Base-by-base conservation (phyloP, 2,329 filamentous ascomycete genomes). In the Aureobasidium zeae region DNA sequence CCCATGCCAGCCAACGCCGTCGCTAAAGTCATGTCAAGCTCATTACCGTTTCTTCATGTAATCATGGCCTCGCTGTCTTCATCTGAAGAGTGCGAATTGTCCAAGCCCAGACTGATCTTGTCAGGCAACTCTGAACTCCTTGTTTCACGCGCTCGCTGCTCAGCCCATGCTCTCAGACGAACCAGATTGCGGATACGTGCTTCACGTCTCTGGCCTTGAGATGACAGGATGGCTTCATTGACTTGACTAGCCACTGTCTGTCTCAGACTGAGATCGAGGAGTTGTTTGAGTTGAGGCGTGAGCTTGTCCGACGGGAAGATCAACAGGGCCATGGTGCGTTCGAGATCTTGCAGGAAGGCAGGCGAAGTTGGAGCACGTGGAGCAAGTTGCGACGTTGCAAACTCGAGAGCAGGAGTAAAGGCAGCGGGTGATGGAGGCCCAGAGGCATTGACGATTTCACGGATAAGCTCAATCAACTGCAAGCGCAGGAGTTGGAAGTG, bases 401-500 rank as follows among this genome's bases (percentile, higher is more conserved):
- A 98, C 47, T 81, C 78, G 41, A 98, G 66, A 1, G 87, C 91
- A 5, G 82, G 79, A 7, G 69, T 77, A 43, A 94, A 87, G 53
- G 93, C 83, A 21, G 78, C 77, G 44, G 77, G 72, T 2, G 77
- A 85, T 16, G 45, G 48, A 10, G 22, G 52, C 48, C 30, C 52
- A 49, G 47, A 49, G 41, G 47, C 57, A 46, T 30, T 47, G 15
- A 49, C 41, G 63, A 83, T 87, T 29, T 70, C 70, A 24, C 87
- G 80, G 54, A 98, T 98, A 42, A 96, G 73, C 66, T 98, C 91
- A 45, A 98, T 84, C 5, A 98, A 74, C 61, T 98, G 91, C 28
- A 98, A 73, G 25, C 89, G 82, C 34, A 98, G 71, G 4, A 98
- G 71, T 1, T 86, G 79, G 63, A 98, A 98, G 61, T 96, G 88